Percentiles rank a stretch among this genome's conserved stretches.
phyloP scores from a whole-genome alignment of 768 basidiomycete genomes.

The Gymnopilus dilepis region DNA sequence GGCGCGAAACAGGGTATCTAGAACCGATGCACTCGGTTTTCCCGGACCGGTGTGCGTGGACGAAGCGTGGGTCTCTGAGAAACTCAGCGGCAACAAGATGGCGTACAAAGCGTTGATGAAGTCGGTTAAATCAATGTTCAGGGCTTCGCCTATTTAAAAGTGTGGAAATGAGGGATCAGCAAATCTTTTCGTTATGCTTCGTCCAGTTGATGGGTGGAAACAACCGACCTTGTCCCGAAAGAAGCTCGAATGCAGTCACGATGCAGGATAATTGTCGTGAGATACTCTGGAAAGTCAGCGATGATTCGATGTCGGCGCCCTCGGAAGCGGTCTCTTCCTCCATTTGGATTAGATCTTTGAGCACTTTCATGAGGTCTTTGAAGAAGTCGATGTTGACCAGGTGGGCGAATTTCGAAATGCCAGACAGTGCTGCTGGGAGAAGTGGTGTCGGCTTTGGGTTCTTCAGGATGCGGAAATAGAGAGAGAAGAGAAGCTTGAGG shows the following conservation, averaged over 20 bases:
- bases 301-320: conserved; percentile 22
- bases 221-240: conserved; percentile 88
- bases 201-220: conserved; percentile 12
- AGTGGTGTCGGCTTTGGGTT: conserved; percentile 78
- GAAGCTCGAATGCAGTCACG: conserved; percentile 95
- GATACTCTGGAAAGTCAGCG: conserved; percentile 39
- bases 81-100: conserved; percentile 76
- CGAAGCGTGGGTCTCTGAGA: conserved; percentile 57
- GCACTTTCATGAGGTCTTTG: conserved; percentile 88
- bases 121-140: conserved; percentile 93
- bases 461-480: conserved; percentile 97
- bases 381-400: conserved; percentile 99
- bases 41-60: conserved; percentile 19
- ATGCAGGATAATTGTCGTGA: conserved; percentile 81
- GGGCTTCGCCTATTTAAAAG: conserved; percentile 77
- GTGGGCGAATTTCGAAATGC: conserved; percentile 93
- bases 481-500: conserved; percentile 92
- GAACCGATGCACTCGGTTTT: conserved; percentile 27
- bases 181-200: conserved; percentile 7
- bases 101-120: conserved; percentile 87
- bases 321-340: conserved; percentile 42
- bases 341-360: conserved; percentile 76
- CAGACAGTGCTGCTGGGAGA: conserved; percentile 86
- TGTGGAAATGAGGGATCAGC: conserved; percentile 1
- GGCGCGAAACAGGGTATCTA: conserved; percentile 86